Percentiles rank a stretch among this genome's conserved stretches.
phyloP scores from a whole-genome alignment of 306 rosid species.

The Casuarina glauca region DNA sequence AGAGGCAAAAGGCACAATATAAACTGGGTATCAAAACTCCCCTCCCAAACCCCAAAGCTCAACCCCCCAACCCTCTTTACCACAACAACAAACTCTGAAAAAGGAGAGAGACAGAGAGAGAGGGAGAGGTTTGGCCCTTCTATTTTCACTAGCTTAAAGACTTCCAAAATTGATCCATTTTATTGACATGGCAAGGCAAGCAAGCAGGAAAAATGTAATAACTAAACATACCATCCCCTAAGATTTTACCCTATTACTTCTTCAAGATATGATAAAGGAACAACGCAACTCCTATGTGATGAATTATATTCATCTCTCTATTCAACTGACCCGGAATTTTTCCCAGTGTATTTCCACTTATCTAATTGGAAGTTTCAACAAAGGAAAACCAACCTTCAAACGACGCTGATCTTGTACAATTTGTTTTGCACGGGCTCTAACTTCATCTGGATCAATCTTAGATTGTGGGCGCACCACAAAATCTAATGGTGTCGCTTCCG shows the following conservation, averaged over 20 bases:
- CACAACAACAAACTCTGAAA: too few species aligned
- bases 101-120: too few species aligned
- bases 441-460: conserved; percentile 90
- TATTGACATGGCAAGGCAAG: neutral
- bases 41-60: too few species aligned
- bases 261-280: neutral
- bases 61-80: too few species aligned
- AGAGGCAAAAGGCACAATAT: neutral
- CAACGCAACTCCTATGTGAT: neutral
- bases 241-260: neutral
- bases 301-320: neutral
- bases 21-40: too few species aligned
- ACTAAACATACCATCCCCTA: neutral
- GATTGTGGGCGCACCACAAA: conserved; percentile 91
- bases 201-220: neutral
- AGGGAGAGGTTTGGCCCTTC: neutral
- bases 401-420: conserved; percentile 86
- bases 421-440: conserved; percentile 84
- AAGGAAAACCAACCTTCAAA: conserved; percentile 63
- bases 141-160: neutral
- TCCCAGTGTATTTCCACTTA: neutral
- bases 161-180: neutral
- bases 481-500: conserved; percentile 97
- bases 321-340: neutral
- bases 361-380: neutral